A percentile compares a stretch with the other conserved stretches of the same genome.
phyloP scores from a whole-genome alignment of 2,329 filamentous ascomycete species.

The Ophiostoma tasmaniense region DNA sequence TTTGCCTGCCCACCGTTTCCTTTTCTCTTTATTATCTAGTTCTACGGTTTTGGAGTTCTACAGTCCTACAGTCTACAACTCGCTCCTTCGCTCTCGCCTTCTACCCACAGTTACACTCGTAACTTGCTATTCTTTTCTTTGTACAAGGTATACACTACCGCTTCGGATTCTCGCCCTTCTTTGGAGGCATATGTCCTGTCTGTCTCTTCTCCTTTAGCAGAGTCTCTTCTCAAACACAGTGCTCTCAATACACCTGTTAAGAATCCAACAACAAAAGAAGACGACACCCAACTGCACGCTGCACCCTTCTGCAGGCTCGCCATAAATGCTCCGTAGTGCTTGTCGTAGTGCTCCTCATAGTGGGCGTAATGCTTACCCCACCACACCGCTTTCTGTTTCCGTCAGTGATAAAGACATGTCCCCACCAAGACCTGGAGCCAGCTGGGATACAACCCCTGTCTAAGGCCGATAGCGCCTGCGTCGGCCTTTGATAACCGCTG shows the following conservation, averaged over 20 bases:
- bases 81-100: background rate
- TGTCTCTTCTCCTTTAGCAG: background rate
- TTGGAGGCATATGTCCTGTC: background rate
- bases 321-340: background rate
- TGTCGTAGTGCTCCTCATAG: background rate
- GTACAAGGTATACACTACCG: background rate
- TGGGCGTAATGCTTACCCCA: background rate
- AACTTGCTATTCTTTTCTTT: background rate
- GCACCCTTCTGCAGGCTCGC: background rate
- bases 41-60: background rate
- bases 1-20: background rate
- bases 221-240: too few relatives aligned
- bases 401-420: background rate
- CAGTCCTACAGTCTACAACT: background rate
- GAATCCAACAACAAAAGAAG: too few relatives aligned
- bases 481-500: background rate
- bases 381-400: conserved; percentile 16
- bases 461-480: background rate
- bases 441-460: background rate
- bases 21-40: background rate
- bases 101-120: background rate
- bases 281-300: background rate
- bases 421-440: background rate
- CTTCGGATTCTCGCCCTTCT: background rate
- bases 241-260: too few relatives aligned